Base-by-base conservation (phyloP, 306 rosid species). In the Inga oerstediana region DNA sequence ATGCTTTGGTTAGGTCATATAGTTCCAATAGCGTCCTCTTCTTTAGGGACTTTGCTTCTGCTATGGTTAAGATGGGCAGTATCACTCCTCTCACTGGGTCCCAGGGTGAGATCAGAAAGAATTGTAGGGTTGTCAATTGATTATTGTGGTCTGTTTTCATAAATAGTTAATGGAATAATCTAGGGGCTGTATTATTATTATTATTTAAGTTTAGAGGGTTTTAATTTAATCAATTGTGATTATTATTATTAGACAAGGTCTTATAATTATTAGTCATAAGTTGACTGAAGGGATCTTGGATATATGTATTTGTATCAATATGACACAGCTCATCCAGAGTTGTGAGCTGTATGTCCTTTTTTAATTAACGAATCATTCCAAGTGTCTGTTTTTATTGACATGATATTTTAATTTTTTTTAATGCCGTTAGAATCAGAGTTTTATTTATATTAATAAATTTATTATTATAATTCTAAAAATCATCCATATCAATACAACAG, bases 1-100 rank as follows among this genome's bases (percentile, higher is more conserved):
- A 90, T 71, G 80, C 86, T 7, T 70, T 92, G 91, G 98, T 93
- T 17, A 81, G 72, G 72, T 80, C 82, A 24, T 93, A 93, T 8
- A 88, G 92, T 65, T 41, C 2, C 7, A 87, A 75, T 30, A 30
- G 48, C 10, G 71, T 12, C n/a, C 43, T 52, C 5, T 96, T 96
- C 56, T 68, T 19, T 9, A 76, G 34, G 9, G 98, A 93, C 68
- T 96, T 96, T 82, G 90, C 92, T 58, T 82, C 82, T 32, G 97
- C 98, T 27, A 92, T 96, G 97, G 81, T 89, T 7, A 96, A 89
- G 80, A 74, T 93, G 98, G 48, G 97, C 15, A 72, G 78, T 2
- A 79, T 96, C 15, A 83, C 80, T 78, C 97, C 98, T 78, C 88
- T 94, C 22, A 84, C 91, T 10, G 94, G 97, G 78, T 79, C 89